Evolutionary conservation across 2,329 filamentous ascomycete species (phyloP), one percentile per base, ranked within the genome.

Genomic region (Mycosphaerella sp.): DNA sequence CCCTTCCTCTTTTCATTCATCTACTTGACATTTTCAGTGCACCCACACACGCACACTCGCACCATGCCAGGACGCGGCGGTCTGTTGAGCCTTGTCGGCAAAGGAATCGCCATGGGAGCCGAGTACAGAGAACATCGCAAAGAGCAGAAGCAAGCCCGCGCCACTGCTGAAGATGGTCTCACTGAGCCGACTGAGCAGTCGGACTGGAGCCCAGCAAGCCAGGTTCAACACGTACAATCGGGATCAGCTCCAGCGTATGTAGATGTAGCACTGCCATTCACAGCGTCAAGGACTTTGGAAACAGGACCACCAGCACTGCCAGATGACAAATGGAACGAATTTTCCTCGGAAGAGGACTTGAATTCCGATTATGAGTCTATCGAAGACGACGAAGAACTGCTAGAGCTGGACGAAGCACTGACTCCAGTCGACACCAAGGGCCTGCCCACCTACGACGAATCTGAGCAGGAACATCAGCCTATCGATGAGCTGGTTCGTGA

Each of bases 391-490:
- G 60, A 65, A 41, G 61, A 62, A 46, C 59, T 60, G 14, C 65
- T 64, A 59, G 56, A 62, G 17, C 59, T 67, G 1, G 65, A 68
- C 43, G 65, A 68, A 47, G 60, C 55, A 7, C 41, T 60, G 30
- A 45, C 43, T 18, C 43, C 35, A 17, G 40, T 36, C 4, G 44
- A 58, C 25, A 49, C 54, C 25, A 48, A 53, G n/a, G 55, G 54
- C 12, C 58, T 60, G 14, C 64, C 64, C 1, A 60, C 52, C 9
- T 65, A 67, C 49, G 60, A 64, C 30, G 57, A 62, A 49, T 60
- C 59, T 27, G 58, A 57, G 53, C 53, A 49, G 16, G 41, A 43
- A 21, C 37, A 51, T 16, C 43, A 55, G 9, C 55, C 53, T 9
- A 48, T 55, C 2, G 58, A 61, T 13, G 52, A 60, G 25, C 56